A percentile compares a stretch with the other conserved stretches of the same genome.
phyloP scores from a whole-genome alignment of 768 basidiomycete genomes.

The Boletales sp. region DNA sequence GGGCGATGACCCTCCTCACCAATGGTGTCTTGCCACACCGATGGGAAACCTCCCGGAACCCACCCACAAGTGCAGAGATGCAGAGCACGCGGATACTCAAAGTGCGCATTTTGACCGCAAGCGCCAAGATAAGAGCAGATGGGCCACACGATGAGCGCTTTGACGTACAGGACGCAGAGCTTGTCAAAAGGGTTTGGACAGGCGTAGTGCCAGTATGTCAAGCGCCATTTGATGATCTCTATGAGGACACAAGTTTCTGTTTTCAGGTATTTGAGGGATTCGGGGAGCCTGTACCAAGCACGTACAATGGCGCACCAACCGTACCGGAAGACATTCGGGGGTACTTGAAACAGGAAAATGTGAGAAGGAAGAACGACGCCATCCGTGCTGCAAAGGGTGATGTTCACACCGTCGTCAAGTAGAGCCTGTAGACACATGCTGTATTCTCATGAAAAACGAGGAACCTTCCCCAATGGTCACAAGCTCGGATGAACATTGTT shows the following conservation, averaged over 20 bases:
- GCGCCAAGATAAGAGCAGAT: conserved; percentile 22
- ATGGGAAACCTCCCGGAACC: conserved; percentile 20
- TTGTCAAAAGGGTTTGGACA: conserved; percentile 20
- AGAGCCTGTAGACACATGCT: not conserved
- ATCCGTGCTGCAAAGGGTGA: conserved; percentile 23
- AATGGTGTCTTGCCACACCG: conserved; percentile 20
- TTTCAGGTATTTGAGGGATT: conserved; percentile 23
- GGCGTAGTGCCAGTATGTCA: conserved; percentile 21
- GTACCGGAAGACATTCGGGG: conserved; percentile 20
- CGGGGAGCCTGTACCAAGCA: conserved; percentile 21
- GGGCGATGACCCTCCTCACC: conserved; percentile 22
- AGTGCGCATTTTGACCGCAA: conserved; percentile 18
- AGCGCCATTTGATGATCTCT: not conserved
- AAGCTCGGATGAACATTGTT: too few relatives aligned
- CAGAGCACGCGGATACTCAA: conserved; percentile 24
- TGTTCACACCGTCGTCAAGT: conserved; percentile 28
- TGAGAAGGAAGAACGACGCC: conserved; percentile 23
- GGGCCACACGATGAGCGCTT: conserved; percentile 20
- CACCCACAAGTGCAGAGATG: conserved; percentile 20
- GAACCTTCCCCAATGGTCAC: too few relatives aligned
- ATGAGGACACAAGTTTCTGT: not conserved
- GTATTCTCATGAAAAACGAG: too few relatives aligned
- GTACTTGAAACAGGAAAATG: conserved; percentile 19
- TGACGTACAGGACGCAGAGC: conserved; percentile 13
- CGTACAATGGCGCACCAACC: conserved; percentile 13